Evolutionary conservation across 805 yeast genomes (phyloP).

Genomic region (Cyberlindnera bimundalis): DNA sequence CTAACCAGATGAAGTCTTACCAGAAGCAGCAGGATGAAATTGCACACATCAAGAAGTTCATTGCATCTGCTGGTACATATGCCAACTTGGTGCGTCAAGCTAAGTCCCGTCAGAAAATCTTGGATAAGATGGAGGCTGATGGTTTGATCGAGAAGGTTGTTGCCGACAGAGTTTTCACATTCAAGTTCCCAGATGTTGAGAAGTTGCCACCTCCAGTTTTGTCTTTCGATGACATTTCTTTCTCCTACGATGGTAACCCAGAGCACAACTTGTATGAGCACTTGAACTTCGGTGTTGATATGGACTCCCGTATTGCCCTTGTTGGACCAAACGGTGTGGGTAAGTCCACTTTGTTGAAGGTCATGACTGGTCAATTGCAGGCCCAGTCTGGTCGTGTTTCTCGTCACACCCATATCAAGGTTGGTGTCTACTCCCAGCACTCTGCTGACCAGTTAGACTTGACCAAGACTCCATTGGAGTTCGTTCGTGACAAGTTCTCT

Average conservation of each 20-base stretch:
- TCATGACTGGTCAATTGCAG: constrained; percentile 91
- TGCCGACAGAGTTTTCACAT: constrained; percentile 89
- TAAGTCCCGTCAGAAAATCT: constrained; percentile 97
- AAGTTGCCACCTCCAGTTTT: constrained; percentile 98
- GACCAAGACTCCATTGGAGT: constrained; percentile 92
- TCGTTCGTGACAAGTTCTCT: constrained; percentile 92
- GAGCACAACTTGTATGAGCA: constrained; percentile 88
- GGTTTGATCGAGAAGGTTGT: constrained; percentile 92
- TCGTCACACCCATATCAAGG: constrained; percentile 94
- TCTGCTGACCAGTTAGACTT: constrained; percentile 97
- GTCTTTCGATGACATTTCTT: constrained; percentile 92
- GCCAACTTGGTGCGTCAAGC: constrained; percentile 99
- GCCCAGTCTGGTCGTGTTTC: constrained; percentile 95
- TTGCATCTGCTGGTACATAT: constrained; percentile 99
- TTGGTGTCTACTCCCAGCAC: constrained; percentile 99
- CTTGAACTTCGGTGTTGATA: constrained; percentile 96
- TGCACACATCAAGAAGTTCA: constrained; percentile 95
- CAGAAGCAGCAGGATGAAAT: constrained; percentile 98
- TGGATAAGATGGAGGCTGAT: constrained; percentile 99
- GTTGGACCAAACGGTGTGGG: constrained; percentile 99
- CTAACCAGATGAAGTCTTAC: constrained; percentile 98
- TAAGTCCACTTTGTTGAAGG: constrained; percentile 90
- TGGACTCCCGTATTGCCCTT: constrained; percentile 97
- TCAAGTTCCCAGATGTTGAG: constrained; percentile 92
- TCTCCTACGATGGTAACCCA: constrained; percentile 78